Percentiles rank a stretch among this genome's conserved stretches.
Conservation (phyloP, 345 rosid genomes). For the Xanthoceras sorbifolium region DNA sequence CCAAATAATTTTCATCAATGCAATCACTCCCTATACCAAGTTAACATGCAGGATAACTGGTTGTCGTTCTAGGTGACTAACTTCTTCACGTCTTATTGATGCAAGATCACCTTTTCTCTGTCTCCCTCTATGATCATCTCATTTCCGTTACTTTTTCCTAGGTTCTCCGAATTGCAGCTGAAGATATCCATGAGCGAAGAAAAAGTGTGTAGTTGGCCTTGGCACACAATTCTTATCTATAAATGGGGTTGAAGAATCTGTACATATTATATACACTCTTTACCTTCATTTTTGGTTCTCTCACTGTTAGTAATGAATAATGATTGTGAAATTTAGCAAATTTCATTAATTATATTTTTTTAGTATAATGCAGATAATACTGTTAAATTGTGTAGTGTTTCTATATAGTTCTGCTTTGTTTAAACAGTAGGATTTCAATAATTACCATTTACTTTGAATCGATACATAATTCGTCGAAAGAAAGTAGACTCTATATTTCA, state of each 20-base stretch:
- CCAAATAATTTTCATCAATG: background rate
- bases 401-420: no score
- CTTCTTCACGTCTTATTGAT: slow-evolving; percentile 6
- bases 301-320: background rate
- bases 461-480: no score
- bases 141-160: background rate
- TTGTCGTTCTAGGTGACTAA: slow-evolving; percentile 18
- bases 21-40: slow-evolving; percentile 7
- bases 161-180: slow-evolving; percentile 14
- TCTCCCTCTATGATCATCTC: slow-evolving; percentile 17
- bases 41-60: slow-evolving; percentile 14
- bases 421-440: background rate
- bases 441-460: no score
- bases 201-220: slow-evolving; percentile 13
- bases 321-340: background rate
- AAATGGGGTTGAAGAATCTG: slow-evolving; percentile 16
- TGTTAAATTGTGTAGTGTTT: no score
- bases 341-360: background rate
- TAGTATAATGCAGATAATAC: no score
- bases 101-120: slow-evolving; percentile 28
- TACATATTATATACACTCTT: slow-evolving; percentile 13
- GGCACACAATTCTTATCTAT: slow-evolving; percentile 12
- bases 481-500: no score
- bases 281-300: background rate
- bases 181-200: background rate